These are phyloP conservation scores for Mycena indigotica DNA, from an alignment of 768 basidiomycete genomes.

Conservation along the genomic window DNA sequence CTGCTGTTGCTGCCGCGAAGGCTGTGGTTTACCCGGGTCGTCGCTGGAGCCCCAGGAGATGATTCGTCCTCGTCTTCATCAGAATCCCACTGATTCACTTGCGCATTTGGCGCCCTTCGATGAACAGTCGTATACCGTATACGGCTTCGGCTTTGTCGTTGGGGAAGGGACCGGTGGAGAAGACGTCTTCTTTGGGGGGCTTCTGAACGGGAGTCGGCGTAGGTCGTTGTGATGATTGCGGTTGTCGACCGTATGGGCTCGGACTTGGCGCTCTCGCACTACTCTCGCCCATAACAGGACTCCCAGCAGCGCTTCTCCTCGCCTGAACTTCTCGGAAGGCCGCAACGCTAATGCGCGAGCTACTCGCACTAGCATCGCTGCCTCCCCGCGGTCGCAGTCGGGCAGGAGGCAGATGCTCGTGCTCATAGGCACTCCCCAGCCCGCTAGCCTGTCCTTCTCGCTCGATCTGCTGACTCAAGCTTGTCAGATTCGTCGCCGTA, in stretches of 20 bases:
- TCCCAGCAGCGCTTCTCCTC: conserved; percentile 60
- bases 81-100: conserved; percentile 1
- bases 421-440: neutral
- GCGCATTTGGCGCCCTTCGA: neutral
- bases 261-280: conserved; percentile 6
- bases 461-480: neutral
- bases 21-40: neutral
- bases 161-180: neutral
- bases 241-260: conserved; percentile 1
- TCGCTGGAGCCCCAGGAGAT: neutral
- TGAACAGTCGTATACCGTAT: neutral
- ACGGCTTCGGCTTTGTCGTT: neutral
- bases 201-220: neutral
- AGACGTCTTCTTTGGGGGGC: neutral
- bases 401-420: neutral
- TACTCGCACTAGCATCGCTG: conserved; percentile 4
- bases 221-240: neutral
- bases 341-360: conserved; percentile 67
- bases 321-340: conserved; percentile 84
- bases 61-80: neutral
- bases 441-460: neutral
- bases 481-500: conserved; percentile 1
- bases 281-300: conserved; percentile 43
- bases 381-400: conserved; percentile 2
- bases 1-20: neutral